Conservation (phyloP, 805 yeast species). For the Teunomyces barrocoloradensis region DNA sequence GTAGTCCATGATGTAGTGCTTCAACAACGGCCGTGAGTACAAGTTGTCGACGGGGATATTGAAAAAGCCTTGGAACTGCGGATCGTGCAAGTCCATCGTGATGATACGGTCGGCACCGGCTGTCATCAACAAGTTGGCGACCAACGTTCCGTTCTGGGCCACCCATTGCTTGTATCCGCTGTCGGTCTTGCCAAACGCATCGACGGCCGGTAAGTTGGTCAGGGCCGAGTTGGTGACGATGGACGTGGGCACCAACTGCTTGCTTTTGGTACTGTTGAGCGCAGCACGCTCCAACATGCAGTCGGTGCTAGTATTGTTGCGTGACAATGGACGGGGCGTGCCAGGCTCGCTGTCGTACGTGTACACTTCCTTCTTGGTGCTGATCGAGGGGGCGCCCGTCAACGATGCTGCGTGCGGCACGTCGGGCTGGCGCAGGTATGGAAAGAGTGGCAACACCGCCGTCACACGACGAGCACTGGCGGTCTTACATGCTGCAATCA, state of each 20-base stretch:
- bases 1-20: conserved; percentile 73
- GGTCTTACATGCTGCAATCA: conserved; percentile 89
- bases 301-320: conserved; percentile 15
- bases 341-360: conserved; percentile 53
- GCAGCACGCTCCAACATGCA: conserved; percentile 2
- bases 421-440: conserved; percentile 95
- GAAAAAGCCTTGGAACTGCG: conserved; percentile 97
- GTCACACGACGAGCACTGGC: conserved; percentile 88
- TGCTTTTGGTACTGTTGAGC: conserved; percentile 4
- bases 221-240: conserved; percentile 32
- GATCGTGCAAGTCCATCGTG: conserved; percentile 97
- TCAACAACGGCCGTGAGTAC: conserved; percentile 82
- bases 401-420: conserved; percentile 67
- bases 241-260: conserved; percentile 19
- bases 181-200: conserved; percentile 41
- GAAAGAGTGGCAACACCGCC: conserved; percentile 89
- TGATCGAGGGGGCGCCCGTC: conserved; percentile 64
- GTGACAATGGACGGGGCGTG: conserved; percentile 44
- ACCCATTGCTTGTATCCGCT: conserved; percentile 91
- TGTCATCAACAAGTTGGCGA: conserved; percentile 81
- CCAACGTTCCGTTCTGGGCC: conserved; percentile 89
- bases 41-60: conserved; percentile 95
- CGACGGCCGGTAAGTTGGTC: conserved; percentile 30
- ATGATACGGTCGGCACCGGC: conserved; percentile 97
- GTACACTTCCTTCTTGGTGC: conserved; percentile 35